phyloP scores from a whole-genome alignment of 495 filamentous ascomycete genomes.

The Lasiosphaeria hispida region DNA sequence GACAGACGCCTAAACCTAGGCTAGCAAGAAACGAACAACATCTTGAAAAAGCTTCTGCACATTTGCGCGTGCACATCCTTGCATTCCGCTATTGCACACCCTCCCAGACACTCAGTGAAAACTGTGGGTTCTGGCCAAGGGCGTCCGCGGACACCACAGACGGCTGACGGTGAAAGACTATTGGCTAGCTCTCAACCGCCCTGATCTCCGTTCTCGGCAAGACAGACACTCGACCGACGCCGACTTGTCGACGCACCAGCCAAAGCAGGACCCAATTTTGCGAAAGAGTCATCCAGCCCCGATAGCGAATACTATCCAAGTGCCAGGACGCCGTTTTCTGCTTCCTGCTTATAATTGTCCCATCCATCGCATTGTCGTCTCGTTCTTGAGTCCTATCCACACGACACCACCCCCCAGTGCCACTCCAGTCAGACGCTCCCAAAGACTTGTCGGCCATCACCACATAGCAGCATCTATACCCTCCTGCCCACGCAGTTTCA shows the following conservation, averaged over 20 bases:
- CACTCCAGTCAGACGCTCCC: no score
- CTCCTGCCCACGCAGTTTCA: no score
- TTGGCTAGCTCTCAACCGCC: constrained; percentile 23
- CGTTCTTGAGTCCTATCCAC: no score
- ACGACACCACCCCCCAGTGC: no score
- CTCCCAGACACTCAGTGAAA: neutral
- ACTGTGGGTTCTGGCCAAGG: neutral
- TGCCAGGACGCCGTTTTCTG: neutral
- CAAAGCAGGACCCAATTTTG: constrained; percentile 2
- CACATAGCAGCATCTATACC: neutral
- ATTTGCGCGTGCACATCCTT: neutral
- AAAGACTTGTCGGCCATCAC: no score
- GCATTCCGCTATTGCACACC: neutral
- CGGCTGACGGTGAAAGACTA: constrained; percentile 34
- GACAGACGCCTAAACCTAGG: neutral
- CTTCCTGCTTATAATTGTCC: neutral
- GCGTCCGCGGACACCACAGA: neutral
- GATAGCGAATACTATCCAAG: constrained; percentile 1
- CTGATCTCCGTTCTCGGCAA: constrained; percentile 39
- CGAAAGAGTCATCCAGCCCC: constrained; percentile 27
- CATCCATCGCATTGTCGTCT: neutral
- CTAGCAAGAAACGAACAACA: neutral
- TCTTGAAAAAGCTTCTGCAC: neutral
- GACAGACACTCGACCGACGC: constrained; percentile 12
- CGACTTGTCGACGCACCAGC: constrained; percentile 5